Percentiles rank a stretch among this genome's conserved stretches.
These are phyloP conservation scores for Phyllosticta capitalensis DNA, from an alignment of 2,329 filamentous ascomycete species.

Conservation along the genomic window DNA sequence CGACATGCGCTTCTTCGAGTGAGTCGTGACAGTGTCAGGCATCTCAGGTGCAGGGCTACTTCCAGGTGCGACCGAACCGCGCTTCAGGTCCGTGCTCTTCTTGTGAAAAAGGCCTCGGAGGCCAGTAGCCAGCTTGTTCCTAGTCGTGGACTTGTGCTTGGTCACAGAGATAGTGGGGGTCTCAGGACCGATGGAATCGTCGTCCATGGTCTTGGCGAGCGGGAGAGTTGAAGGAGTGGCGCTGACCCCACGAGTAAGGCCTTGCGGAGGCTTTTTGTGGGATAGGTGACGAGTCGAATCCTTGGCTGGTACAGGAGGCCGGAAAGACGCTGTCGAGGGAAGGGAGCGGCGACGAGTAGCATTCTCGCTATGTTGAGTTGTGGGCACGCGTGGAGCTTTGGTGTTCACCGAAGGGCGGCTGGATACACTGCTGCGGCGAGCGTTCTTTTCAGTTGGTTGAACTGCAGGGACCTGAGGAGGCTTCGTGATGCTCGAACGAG, in stretches of 20 bases:
- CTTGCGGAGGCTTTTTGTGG: background rate
- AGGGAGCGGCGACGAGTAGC: background rate
- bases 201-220: background rate
- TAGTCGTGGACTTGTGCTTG: constrained; percentile 3
- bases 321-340: background rate
- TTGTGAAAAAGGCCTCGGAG: constrained; percentile 8
- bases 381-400: background rate
- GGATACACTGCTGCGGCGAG: background rate
- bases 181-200: background rate
- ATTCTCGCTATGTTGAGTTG: background rate
- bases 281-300: background rate
- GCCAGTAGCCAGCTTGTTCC: constrained; percentile 3
- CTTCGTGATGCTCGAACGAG: background rate
- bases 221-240: constrained; percentile 1
- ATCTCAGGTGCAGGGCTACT: background rate
- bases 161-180: background rate
- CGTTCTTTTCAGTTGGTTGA: background rate
- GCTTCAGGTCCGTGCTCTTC: background rate
- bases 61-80: background rate
- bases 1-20: background rate
- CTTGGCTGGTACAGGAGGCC: constrained; percentile 4
- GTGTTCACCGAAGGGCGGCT: background rate
- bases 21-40: background rate
- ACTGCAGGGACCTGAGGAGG: background rate
- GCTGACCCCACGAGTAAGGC: constrained; percentile 1